Base-by-base conservation (phyloP, 129 eudicot genomes). In the Flaveria brownii region DNA sequence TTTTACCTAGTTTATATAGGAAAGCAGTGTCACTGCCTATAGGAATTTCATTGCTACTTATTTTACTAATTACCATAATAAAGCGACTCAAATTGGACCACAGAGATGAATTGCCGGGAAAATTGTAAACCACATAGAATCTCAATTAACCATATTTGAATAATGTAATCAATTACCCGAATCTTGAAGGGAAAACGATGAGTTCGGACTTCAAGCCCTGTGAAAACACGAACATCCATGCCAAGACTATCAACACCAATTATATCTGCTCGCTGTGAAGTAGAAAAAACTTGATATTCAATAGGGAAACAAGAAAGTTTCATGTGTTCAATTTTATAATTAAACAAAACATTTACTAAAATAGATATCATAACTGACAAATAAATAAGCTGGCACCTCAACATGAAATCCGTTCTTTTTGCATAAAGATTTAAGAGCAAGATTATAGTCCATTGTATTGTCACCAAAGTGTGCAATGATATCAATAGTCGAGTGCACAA, bases 191-290 rank as follows among this genome's bases (percentile, higher is more conserved):
- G 86, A 46, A 88, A 90, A 25, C 96, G 96, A 78, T 90, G 91
- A 17, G 96, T 90, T 68, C 81, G 68, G 39, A 90, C 93, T 90
- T 90, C 91, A 78, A 78, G 78, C 56, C 96, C 96, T 0, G 82
- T 73, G 75, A 80, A 82, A 75, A 84, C 86, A 51, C 93, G 84
- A 72, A 90, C 96, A 69, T 90, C 96, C 81, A 88, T 78, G 66
- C 96, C 96, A 77, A 88, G 93, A 77, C 93, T 90, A 76, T 90
- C 96, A 42, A 88, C 88, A 39, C 96, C 87, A 16, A 90, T 84
- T 51, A 90, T 80, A 75, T 78, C 80, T 79, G 96, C 96, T 23
- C 84, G 83, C 96, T 90, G 73, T 51, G 77, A 75, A 64, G 73
- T 70, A 70, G 23, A 49, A 50, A 23, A 68, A 55, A 74, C 20